Evolutionary conservation across 768 basidiomycete genomes (phyloP).

Genomic region (Tylopilus balloui): DNA sequence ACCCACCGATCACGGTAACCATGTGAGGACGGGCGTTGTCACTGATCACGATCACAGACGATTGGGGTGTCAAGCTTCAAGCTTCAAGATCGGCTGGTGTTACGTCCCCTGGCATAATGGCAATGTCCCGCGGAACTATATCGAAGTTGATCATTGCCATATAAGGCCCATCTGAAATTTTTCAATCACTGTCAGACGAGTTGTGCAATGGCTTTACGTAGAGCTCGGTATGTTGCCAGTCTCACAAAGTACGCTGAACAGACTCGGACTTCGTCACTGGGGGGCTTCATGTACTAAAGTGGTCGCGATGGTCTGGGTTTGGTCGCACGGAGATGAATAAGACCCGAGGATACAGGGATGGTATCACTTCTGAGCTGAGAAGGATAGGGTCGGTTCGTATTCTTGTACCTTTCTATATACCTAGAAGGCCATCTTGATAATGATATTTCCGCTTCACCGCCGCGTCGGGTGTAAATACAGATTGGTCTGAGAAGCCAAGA

Average conservation of each 20-base stretch:
- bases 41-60: not conserved
- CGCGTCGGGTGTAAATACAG: constrained; percentile 2
- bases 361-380: not conserved
- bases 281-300: no score
- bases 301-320: no score
- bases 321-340: constrained; percentile 4
- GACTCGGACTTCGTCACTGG: no score
- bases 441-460: not conserved
- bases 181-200: no score
- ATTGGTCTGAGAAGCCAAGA: not conserved
- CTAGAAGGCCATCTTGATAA: not conserved
- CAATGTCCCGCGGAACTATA: constrained; percentile 1
- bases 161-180: no score
- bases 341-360: not conserved
- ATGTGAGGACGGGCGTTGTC: not conserved
- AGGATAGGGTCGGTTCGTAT: no score
- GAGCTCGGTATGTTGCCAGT: not conserved
- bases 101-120: no score
- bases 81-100: constrained; percentile 2
- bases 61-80: not conserved
- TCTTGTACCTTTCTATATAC: not conserved
- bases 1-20: not conserved
- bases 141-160: not conserved
- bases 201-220: no score
- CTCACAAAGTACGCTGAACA: no score